Conservation (phyloP, 306 rosid genomes). For the Prunus mume region DNA sequence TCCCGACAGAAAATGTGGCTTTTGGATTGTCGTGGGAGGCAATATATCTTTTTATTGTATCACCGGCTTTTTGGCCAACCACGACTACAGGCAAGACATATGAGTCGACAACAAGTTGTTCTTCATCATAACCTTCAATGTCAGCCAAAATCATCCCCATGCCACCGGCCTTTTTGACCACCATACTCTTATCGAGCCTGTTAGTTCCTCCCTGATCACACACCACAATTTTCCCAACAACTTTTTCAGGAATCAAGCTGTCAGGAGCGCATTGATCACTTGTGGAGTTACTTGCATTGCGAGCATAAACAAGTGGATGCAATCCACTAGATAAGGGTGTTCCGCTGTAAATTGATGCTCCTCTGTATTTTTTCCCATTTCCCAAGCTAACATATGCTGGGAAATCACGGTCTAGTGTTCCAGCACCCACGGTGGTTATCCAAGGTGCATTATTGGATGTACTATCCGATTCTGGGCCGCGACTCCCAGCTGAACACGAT, state of each 20-base stretch:
- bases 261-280: conserved; percentile 25
- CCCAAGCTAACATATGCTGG: conserved; percentile 55
- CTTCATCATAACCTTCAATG: conserved; percentile 48
- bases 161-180: conserved; percentile 62
- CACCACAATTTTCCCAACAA: conserved; percentile 62
- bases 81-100: conserved; percentile 52
- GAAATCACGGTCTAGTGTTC: conserved; percentile 77
- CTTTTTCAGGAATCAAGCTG: conserved; percentile 44
- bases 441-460: conserved; percentile 59
- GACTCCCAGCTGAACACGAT: conserved; percentile 69
- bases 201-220: conserved; percentile 56
- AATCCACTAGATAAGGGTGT: conserved; percentile 31
- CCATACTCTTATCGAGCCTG: conserved; percentile 39
- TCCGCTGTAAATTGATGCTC: conserved; percentile 54
- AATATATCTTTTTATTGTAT: conserved; percentile 46
- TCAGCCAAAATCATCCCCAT: conserved; percentile 66
- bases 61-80: conserved; percentile 49
- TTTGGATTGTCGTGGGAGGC: conserved; percentile 40
- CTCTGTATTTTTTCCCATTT: conserved; percentile 48
- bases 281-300: conserved; percentile 34
- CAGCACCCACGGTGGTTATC: conserved; percentile 69
- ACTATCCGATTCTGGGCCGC: conserved; percentile 37
- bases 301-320: conserved; percentile 52
- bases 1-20: conserved; percentile 37
- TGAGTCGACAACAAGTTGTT: conserved; percentile 48